Conservation (phyloP, 805 yeast genomes). For the Candida michaelii region DNA sequence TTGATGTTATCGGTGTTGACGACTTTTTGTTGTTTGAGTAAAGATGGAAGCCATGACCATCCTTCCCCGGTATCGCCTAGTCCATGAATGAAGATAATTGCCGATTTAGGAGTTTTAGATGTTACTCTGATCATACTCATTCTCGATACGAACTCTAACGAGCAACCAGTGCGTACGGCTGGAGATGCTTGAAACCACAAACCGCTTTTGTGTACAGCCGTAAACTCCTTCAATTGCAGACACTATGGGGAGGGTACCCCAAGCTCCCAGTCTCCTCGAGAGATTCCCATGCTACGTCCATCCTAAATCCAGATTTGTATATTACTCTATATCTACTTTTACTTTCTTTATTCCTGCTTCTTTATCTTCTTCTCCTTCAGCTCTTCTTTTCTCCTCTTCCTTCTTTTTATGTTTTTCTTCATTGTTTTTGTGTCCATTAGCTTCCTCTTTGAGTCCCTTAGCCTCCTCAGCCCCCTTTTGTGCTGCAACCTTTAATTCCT, state of each 20-base stretch:
- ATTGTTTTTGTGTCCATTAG: not conserved
- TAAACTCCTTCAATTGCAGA: too few species aligned
- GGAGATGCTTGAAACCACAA: too few species aligned
- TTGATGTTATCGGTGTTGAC: constrained; percentile 52
- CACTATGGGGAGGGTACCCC: too few species aligned
- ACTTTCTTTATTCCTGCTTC: constrained; percentile 1
- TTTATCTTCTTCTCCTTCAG: not conserved
- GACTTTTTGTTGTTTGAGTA: constrained; percentile 45
- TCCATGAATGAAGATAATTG: constrained; percentile 73
- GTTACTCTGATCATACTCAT: constrained; percentile 6
- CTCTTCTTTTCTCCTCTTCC: constrained; percentile 1
- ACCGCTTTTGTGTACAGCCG: too few species aligned
- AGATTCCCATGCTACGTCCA: too few species aligned
- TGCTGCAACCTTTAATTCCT: constrained; percentile 41
- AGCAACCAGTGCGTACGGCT: too few species aligned
- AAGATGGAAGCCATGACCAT: constrained; percentile 79
- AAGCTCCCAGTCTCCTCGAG: too few species aligned
- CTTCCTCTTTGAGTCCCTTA: not conserved
- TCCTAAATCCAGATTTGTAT: too few species aligned
- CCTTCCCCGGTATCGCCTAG: constrained; percentile 90
- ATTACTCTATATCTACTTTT: not conserved
- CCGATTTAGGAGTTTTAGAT: constrained; percentile 2
- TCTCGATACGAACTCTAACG: too few species aligned
- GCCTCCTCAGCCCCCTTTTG: constrained; percentile 11
- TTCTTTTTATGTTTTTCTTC: constrained; percentile 4